phyloP scores from a whole-genome alignment of 768 basidiomycete species.

The Gautieria morchelliformis region DNA sequence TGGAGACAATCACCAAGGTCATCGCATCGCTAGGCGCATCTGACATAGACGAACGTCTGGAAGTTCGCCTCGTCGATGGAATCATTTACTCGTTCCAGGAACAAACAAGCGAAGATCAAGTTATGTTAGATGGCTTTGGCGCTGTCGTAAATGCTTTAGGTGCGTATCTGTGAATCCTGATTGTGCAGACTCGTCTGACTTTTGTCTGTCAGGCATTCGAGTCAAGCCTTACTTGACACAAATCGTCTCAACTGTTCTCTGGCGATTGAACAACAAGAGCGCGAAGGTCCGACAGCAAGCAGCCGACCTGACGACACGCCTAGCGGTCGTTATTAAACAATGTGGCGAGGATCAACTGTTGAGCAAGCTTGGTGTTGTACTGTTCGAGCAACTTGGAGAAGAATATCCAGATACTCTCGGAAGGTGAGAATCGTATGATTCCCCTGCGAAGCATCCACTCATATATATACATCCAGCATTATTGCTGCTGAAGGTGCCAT shows the following conservation, averaged over 20 bases:
- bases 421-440: conserved; percentile 24
- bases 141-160: conserved; percentile 93
- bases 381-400: conserved; percentile 98
- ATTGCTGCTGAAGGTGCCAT: conserved; percentile 98
- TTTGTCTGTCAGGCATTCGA: conserved; percentile 51
- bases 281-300: conserved; percentile 99
- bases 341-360: conserved; percentile 94
- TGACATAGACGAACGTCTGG: conserved; percentile 92
- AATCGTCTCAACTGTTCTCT: conserved; percentile 96
- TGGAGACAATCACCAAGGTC: conserved; percentile 99
- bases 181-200: not conserved
- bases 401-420: conserved; percentile 99
- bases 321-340: conserved; percentile 97
- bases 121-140: conserved; percentile 98
- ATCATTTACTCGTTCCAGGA: conserved; percentile 99
- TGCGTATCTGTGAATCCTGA: conserved; percentile 14
- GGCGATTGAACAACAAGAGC: conserved; percentile 99
- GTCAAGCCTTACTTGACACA: conserved; percentile 98
- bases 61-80: conserved; percentile 90
- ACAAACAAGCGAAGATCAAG: conserved; percentile 97
- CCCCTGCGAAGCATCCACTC: too few relatives aligned
- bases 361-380: conserved; percentile 90
- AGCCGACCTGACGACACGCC: conserved; percentile 91
- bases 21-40: conserved; percentile 90
- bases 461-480: conserved; percentile 46